phyloP scores from a whole-genome alignment of 805 yeast genomes.

The Ogataea methanolica region DNA sequence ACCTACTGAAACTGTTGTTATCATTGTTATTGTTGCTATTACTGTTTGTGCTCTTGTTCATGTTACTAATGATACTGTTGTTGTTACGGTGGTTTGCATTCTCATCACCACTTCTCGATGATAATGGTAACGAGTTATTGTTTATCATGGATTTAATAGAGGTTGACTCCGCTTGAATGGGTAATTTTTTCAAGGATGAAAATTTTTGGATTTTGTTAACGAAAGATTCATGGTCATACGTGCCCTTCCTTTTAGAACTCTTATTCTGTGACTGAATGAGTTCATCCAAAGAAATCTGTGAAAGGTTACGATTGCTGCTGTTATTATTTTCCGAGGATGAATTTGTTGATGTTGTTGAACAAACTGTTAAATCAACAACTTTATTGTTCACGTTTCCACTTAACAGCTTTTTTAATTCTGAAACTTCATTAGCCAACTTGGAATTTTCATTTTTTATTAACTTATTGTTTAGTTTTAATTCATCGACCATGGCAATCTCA shows the following conservation, averaged over 20 bases:
- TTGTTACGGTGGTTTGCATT: neutral
- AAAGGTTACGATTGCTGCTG: no score
- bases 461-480: conserved; percentile 1
- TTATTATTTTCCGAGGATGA: conserved; percentile 1
- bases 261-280: neutral
- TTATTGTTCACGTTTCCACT: neutral
- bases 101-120: no score
- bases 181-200: conserved; percentile 5
- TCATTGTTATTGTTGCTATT: neutral
- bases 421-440: neutral
- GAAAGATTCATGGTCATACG: conserved; percentile 7
- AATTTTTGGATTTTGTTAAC: conserved; percentile 11
- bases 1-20: neutral
- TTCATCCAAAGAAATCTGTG: neutral
- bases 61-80: neutral
- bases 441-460: neutral
- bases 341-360: neutral
- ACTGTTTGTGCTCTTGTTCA: neutral
- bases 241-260: neutral
- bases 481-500: conserved; percentile 7
- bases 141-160: conserved; percentile 2
- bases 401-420: neutral
- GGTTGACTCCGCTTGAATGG: conserved; percentile 2
- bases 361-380: neutral
- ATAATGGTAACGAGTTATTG: conserved; percentile 15